Percentiles rank a stretch among this genome's conserved stretches.
phyloP scores from a whole-genome alignment of 352 stramenopile genomes.

The Aphanomyces cochlioides region DNA sequence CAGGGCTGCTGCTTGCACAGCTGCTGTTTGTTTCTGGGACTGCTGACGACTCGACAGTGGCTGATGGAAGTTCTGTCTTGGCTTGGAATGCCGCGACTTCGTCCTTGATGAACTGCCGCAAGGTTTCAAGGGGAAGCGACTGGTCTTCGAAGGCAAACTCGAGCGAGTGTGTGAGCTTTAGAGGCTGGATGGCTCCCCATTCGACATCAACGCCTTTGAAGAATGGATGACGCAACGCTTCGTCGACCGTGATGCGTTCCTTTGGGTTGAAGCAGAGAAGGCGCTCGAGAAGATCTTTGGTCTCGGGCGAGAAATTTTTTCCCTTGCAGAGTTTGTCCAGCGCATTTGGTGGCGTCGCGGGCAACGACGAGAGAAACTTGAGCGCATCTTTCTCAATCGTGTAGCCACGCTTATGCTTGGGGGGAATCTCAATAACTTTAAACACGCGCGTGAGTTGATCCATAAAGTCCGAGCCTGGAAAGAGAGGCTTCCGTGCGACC shows the following conservation, averaged over 20 bases:
- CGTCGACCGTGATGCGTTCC: slow-evolving; percentile 85
- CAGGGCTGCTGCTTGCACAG: neutral
- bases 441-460: slow-evolving; percentile 80
- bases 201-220: slow-evolving; percentile 87
- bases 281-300: slow-evolving; percentile 75
- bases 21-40: neutral
- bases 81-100: slow-evolving; percentile 64
- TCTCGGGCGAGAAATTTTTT: slow-evolving; percentile 36
- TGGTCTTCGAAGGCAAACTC: slow-evolving; percentile 81
- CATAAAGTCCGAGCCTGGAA: slow-evolving; percentile 81
- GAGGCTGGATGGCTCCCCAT: slow-evolving; percentile 62
- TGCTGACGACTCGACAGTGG: neutral
- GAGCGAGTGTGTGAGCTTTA: slow-evolving; percentile 67
- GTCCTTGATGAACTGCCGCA: slow-evolving; percentile 76
- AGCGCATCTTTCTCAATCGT: slow-evolving; percentile 75
- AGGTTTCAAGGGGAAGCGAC: slow-evolving; percentile 58
- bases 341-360: slow-evolving; percentile 45
- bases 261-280: slow-evolving; percentile 90
- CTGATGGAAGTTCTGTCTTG: slow-evolving; percentile 15
- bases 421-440: slow-evolving; percentile 66
- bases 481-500: slow-evolving; percentile 69
- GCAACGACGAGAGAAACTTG: slow-evolving; percentile 78
- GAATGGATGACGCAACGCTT: slow-evolving; percentile 85
- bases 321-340: slow-evolving; percentile 57
- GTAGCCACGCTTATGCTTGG: slow-evolving; percentile 61